These are phyloP conservation scores for Cymbopogon flexuosus DNA, from an alignment of 202 grass and related monocot species.

Conservation along the genomic window DNA sequence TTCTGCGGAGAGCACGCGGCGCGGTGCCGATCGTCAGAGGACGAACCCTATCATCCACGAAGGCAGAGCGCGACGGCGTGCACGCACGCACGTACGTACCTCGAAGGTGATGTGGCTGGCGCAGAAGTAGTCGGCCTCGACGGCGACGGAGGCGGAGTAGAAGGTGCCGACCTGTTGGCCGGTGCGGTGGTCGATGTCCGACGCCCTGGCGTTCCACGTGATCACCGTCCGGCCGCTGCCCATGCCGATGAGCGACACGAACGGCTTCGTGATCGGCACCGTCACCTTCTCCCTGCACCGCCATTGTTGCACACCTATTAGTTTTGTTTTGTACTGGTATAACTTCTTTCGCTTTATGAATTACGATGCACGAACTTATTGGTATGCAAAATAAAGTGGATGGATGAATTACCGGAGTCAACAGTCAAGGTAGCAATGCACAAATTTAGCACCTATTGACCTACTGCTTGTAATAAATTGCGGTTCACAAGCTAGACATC, in stretches of 20 bases:
- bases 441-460: background rate
- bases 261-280: slow-evolving; percentile 80
- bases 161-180: slow-evolving; percentile 72
- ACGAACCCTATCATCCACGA: too few relatives aligned
- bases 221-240: slow-evolving; percentile 59
- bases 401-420: background rate
- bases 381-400: too few relatives aligned
- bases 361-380: background rate
- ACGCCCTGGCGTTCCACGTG: slow-evolving; percentile 57
- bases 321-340: background rate
- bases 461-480: too few relatives aligned
- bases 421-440: background rate
- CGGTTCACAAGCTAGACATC: background rate
- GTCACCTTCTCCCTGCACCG: slow-evolving; percentile 87
- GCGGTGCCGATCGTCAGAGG: background rate
- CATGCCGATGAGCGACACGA: slow-evolving; percentile 71
- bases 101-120: slow-evolving; percentile 82
- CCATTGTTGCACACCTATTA: background rate
- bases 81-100: slow-evolving; percentile 21
- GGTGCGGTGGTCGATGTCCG: slow-evolving; percentile 41
- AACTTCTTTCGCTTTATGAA: background rate
- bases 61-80: too few relatives aligned
- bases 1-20: slow-evolving; percentile 41
- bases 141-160: slow-evolving; percentile 76
- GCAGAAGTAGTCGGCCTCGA: slow-evolving; percentile 87